Base-by-base conservation (phyloP, 495 filamentous ascomycete species). In the Aspergillus ostianus region DNA sequence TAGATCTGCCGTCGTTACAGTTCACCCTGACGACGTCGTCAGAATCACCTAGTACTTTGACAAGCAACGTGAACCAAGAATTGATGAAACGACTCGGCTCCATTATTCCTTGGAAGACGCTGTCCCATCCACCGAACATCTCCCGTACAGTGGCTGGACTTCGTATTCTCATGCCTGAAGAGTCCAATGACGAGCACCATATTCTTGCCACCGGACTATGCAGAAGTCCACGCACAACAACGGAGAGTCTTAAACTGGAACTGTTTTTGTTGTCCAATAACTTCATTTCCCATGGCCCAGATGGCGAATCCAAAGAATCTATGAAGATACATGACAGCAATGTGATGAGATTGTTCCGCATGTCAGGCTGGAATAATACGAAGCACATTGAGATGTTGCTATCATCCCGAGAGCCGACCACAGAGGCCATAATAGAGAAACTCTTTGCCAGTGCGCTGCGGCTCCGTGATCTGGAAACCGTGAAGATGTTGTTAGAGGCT, bases 201-300 rank as follows among this genome's bases (percentile, higher is more conserved):
- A 49, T 13, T 6, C 8, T 60, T 4, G 54, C 61, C 10, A 30
- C 47, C 19, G 30, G 49, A 5, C 44, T 59, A 26, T 53, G 20
- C 53, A 51, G 44, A 8, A 51, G 49, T 15, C 36, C 44, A 26
- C 53, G 47, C 17, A 53, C 57, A 17, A 29, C 18, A 21, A 32
- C 44, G 17, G 61, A 59, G 15, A 47, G 2, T 17, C 23, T 57
- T 21, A 19, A 29, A 10, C 17, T 64, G 15, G 57, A 59, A 18
- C 21, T 64, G 41, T 64, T 56, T 36, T 45, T 64, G 32, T 21
- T 64, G 26, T 64, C 57, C 3, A 64, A 64, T 30, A 64, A 60
- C 32, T 17, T 64, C 41, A 29, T 53, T 5, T 45, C 56, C 6
- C 51, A 58, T 55, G 52, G 21, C 10, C 23, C 56, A n/a, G 19